Evolutionary conservation across 768 basidiomycete genomes (phyloP).

Genomic region (Serendipita vermifera): DNA sequence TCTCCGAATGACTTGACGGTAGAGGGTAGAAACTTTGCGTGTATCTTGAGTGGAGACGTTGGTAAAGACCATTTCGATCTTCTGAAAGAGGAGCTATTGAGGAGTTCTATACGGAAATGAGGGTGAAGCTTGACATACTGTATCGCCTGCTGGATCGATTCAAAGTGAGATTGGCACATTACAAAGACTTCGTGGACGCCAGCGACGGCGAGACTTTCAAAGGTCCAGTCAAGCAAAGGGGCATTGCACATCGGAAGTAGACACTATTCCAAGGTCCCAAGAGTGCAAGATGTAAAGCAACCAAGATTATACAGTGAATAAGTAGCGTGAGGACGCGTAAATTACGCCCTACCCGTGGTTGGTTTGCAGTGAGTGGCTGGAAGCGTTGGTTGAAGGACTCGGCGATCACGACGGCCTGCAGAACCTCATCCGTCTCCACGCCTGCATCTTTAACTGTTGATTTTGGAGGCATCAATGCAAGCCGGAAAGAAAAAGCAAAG

Average conservation of each 20-base stretch:
- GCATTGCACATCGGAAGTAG: slow-evolving; percentile 90
- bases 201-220: slow-evolving; percentile 87
- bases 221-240: slow-evolving; percentile 88
- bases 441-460: slow-evolving; percentile 48
- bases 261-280: slow-evolving; percentile 40
- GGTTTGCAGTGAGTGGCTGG: slow-evolving; percentile 73
- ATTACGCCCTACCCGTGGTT: slow-evolving; percentile 56
- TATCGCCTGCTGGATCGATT: slow-evolving; percentile 73
- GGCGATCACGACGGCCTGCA: slow-evolving; percentile 91
- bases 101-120: slow-evolving; percentile 12
- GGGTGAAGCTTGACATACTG: slow-evolving; percentile 37
- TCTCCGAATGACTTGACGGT: slow-evolving; percentile 82
- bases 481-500: neutral
- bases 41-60: slow-evolving; percentile 65
- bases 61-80: slow-evolving; percentile 78
- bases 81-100: slow-evolving; percentile 26
- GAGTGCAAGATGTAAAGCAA: neutral
- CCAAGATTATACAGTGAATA: too few relatives aligned
- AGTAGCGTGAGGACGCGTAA: slow-evolving; percentile 8
- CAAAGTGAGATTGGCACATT: slow-evolving; percentile 81
- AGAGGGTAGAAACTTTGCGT: slow-evolving; percentile 73
- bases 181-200: slow-evolving; percentile 96
- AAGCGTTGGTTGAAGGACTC: slow-evolving; percentile 95
- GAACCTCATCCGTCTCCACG: slow-evolving; percentile 55
- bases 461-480: slow-evolving; percentile 55